phyloP scores from a whole-genome alignment of 2,329 filamentous ascomycete species.

The Penicillium sp. region DNA sequence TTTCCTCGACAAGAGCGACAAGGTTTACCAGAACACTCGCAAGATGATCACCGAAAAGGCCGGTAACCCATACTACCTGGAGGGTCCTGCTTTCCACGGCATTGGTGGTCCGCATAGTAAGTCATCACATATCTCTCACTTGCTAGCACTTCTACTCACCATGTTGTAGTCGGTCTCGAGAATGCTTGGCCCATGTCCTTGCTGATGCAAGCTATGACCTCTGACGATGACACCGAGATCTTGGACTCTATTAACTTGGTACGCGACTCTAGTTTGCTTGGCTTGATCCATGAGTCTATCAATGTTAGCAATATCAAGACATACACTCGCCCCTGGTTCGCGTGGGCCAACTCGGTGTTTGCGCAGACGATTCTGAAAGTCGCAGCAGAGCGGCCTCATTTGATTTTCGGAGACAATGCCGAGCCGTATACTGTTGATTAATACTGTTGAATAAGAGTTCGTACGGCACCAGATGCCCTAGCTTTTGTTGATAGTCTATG shows the following conservation, averaged over 20 bases:
- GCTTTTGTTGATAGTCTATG: not conserved
- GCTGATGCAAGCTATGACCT: constrained; percentile 87
- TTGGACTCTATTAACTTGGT: constrained; percentile 71
- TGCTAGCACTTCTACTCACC: constrained; percentile 1
- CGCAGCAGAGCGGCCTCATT: constrained; percentile 82
- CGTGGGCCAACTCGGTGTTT: constrained; percentile 97
- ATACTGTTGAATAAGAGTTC: not conserved
- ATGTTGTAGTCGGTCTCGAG: constrained; percentile 73
- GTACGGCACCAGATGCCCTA: not conserved
- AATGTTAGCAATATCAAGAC: constrained; percentile 71
- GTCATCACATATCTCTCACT: constrained; percentile 24
- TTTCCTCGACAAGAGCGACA: constrained; percentile 62
- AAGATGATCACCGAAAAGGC: constrained; percentile 74
- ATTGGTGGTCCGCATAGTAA: constrained; percentile 77
- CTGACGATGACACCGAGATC: constrained; percentile 80
- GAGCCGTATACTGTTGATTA: constrained; percentile 33
- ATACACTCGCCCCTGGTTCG: constrained; percentile 93
- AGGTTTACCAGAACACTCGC: constrained; percentile 84
- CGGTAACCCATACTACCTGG: constrained; percentile 87
- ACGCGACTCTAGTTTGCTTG: constrained; percentile 72
- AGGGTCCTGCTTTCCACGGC: constrained; percentile 75
- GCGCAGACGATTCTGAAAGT: constrained; percentile 89
- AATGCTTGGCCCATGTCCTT: constrained; percentile 98
- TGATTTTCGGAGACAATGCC: constrained; percentile 72
- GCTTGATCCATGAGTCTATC: constrained; percentile 89